A percentile compares a stretch with the other conserved stretches of the same genome.
Evolutionary conservation across 345 rosid species (phyloP).

Genomic region (Citrus glauca): DNA sequence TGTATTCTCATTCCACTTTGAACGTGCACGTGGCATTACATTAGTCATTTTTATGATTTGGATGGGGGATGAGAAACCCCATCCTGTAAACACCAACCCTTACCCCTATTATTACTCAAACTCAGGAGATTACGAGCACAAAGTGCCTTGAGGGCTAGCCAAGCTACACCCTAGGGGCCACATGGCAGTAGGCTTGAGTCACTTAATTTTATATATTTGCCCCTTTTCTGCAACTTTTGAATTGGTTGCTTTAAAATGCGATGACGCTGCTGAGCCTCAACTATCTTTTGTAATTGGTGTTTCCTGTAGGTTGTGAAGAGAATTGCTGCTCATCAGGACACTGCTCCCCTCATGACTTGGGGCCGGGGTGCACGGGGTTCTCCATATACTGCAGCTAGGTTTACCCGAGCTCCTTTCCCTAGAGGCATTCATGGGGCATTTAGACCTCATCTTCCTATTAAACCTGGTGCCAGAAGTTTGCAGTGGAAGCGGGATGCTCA

Average conservation of each 20-base stretch:
- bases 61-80: no score
- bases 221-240: background rate
- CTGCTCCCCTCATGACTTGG: constrained; percentile 56
- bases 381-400: constrained; percentile 47
- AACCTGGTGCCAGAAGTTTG: constrained; percentile 77
- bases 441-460: constrained; percentile 56
- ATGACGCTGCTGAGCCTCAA: background rate
- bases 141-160: no score
- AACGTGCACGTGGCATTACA: background rate
- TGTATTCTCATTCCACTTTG: background rate
- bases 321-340: constrained; percentile 55
- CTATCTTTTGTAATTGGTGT: background rate
- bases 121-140: no score
- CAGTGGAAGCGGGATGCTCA: constrained; percentile 93
- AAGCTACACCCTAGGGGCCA: no score
- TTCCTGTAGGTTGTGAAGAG: constrained; percentile 71
- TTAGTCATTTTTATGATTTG: no score
- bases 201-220: background rate
- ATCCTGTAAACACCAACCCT: no score
- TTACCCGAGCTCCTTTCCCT: constrained; percentile 49
- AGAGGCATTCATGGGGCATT: constrained; percentile 63
- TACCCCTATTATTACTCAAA: no score
- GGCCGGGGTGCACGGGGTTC: constrained; percentile 47
- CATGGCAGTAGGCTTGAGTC: background rate
- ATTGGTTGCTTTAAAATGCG: background rate